A percentile compares a stretch with the other conserved stretches of the same genome.
Evolutionary conservation across 352 stramenopile genomes (phyloP).

Genomic region (Globisporangium cylindrosporum): DNA sequence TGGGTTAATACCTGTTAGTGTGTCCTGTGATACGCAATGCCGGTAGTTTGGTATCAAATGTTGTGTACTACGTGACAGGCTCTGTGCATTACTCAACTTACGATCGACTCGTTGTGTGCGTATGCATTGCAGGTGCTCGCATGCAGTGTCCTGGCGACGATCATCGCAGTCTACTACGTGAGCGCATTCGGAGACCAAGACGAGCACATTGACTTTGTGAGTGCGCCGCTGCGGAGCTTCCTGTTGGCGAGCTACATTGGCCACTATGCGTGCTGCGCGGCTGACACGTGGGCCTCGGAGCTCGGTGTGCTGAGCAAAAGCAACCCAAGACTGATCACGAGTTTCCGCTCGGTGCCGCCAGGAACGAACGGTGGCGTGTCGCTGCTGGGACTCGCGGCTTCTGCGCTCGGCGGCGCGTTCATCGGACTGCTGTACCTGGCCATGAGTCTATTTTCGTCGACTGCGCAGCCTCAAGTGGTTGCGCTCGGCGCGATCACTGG

Average conservation of each 20-base stretch:
- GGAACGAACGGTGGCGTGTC: slow-evolving; percentile 96
- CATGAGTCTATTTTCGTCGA: slow-evolving; percentile 33
- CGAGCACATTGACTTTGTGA: slow-evolving; percentile 34
- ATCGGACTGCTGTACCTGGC: slow-evolving; percentile 78
- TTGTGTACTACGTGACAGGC: not conserved
- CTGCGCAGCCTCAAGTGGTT: slow-evolving; percentile 48
- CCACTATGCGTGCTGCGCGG: slow-evolving; percentile 92
- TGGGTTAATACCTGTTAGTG: not conserved
- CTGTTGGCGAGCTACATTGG: slow-evolving; percentile 82
- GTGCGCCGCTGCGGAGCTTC: slow-evolving; percentile 33
- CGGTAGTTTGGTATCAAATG: not conserved
- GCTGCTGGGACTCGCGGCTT: slow-evolving; percentile 72
- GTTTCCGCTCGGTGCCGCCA: slow-evolving; percentile 67
- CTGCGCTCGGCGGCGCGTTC: slow-evolving; percentile 81
- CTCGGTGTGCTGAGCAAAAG: slow-evolving; percentile 87
- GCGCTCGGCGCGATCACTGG: slow-evolving; percentile 54
- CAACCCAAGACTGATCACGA: slow-evolving; percentile 87
- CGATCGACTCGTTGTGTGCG: not conserved
- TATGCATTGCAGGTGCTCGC: slow-evolving; percentile 60
- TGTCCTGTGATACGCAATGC: not conserved
- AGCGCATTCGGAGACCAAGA: slow-evolving; percentile 40
- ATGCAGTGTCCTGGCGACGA: slow-evolving; percentile 61
- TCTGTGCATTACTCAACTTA: not conserved
- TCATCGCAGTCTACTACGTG: slow-evolving; percentile 59
- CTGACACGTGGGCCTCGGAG: slow-evolving; percentile 95